Base-by-base conservation (phyloP, 768 basidiomycete genomes). In the Astraeus odoratus region DNA sequence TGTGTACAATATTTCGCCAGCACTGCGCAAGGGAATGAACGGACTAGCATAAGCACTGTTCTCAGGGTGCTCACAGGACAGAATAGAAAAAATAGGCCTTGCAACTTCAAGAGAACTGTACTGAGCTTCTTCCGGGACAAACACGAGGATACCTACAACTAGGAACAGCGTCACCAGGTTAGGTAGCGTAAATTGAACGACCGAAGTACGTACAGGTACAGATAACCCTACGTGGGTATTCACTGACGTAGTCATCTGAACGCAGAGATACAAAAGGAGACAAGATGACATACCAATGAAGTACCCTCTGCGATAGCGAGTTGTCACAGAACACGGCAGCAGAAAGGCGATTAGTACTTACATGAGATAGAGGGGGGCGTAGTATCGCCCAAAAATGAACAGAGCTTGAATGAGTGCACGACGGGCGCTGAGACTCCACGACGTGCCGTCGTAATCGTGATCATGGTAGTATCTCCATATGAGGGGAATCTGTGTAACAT, bases 361-460 rank as follows among this genome's bases (percentile, higher is more conserved):
- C 55, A 36, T 41, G 20, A 57, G 47, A 44, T 44, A 58, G 24
- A 60, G n/a, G 24, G 57, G 30, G 13, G 58, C 57, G 19, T 60
- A 60, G 35, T 60, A 58, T n/a, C 58, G 54, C 18, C 55, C 42
- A 29, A 58, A 54, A 23, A 60, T 39, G 35, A 57, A 58, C 20
- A 58, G 43, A 3, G 43, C 12, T 25, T 25, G 44, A n/a, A 59
- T 9, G 24, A 60, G 12, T 12, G 44, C 8, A 20, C 18, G 49
- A 15, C 46, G 51, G n/a, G 27, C 15, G 29, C 27, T 50, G 12
- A 22, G 12, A 8, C 5, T 2, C 13, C 20, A 4, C 31, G 10
- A 45, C 29, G 16, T 15, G 8, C 18, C 25, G 2, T 10, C 20
- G 4, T 33, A 15, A n/a, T 44, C 30, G 9, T 16, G 10, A 13